Evolutionary conservation across 768 basidiomycete species (phyloP), one percentile per base, ranked within the genome.

Genomic region (Termitomyces heimii): DNA sequence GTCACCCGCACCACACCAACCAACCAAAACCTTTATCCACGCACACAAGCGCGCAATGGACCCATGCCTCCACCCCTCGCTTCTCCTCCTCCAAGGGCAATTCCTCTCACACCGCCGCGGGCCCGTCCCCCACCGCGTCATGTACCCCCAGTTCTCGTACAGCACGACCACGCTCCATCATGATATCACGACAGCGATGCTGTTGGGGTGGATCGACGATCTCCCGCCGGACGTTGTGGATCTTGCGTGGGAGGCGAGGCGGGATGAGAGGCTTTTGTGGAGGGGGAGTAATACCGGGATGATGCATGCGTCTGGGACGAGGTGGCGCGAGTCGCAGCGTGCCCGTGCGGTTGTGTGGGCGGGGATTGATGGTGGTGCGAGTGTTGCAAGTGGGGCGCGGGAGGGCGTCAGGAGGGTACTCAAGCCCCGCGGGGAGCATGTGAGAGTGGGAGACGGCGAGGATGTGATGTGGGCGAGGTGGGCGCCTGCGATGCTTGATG

Each of bases 231-330:
- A 81, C 56, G 80, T 26, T 13, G 14, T 0, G 26, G 20, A 37
- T 85, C 64, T 75, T 82, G 74, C 73, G 0, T 92, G 88, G 85
- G 77, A 80, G 1, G 72, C 77, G 50, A 88, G 85, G 68, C 56
- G 65, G 1, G 79, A 86, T 61, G 78, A 82, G 55, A 64, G 79
- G 26, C 56, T 90, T 43, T 75, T 81, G 53, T 92, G 89, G 89
- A 72, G 89, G 22, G 89, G 89, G 4, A 80, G 81, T 31, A 89
- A 84, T 29, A 90, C 88, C 4, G 88, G 89, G 24, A 85, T 82
- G 2, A 75, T 69, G 66, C 79, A 79, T 53, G 68, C 67, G 2
- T 56, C 62, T 1, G 55, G 66, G 7, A 67, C 69, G 35, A 62
- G 72, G 32, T 85, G 85, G 84, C 61, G 63, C 59, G 61, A 73